Conservation (phyloP, 2,329 filamentous ascomycete species). For the Chrysoporthe austroafricana region DNA sequence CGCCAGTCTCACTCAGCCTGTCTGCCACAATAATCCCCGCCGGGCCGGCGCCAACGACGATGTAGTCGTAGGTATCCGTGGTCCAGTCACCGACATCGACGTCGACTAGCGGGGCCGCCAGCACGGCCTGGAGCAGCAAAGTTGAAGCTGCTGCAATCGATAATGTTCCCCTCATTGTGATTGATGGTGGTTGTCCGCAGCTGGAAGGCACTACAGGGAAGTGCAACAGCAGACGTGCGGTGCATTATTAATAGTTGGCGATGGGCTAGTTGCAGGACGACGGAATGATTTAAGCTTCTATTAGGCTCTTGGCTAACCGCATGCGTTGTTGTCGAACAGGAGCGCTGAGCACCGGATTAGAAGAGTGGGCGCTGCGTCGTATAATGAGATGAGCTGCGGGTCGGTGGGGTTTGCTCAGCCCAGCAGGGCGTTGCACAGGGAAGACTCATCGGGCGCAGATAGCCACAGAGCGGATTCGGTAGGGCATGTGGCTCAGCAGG, state of each 20-base stretch:
- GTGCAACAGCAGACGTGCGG: background rate
- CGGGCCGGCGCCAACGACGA: slow-evolving; percentile 63
- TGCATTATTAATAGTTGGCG: background rate
- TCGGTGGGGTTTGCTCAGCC: background rate
- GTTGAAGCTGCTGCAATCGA: background rate
- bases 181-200: background rate
- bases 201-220: background rate
- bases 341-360: background rate
- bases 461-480: background rate
- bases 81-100: slow-evolving; percentile 20
- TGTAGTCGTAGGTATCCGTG: slow-evolving; percentile 57
- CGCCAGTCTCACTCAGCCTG: slow-evolving; percentile 61
- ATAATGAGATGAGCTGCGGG: slow-evolving; percentile 3
- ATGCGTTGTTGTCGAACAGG: background rate
- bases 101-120: slow-evolving; percentile 9
- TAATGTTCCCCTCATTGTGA: background rate
- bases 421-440: background rate
- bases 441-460: background rate
- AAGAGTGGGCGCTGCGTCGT: background rate
- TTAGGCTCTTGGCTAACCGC: background rate
- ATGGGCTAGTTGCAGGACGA: too few relatives aligned
- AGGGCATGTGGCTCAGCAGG: background rate
- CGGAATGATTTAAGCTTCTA: background rate
- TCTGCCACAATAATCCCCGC: slow-evolving; percentile 63
- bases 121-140: slow-evolving; percentile 10